Percentiles rank a stretch among this genome's conserved stretches.
Evolutionary conservation across 306 rosid genomes (phyloP).

Genomic region (Cucurbita pepo): DNA sequence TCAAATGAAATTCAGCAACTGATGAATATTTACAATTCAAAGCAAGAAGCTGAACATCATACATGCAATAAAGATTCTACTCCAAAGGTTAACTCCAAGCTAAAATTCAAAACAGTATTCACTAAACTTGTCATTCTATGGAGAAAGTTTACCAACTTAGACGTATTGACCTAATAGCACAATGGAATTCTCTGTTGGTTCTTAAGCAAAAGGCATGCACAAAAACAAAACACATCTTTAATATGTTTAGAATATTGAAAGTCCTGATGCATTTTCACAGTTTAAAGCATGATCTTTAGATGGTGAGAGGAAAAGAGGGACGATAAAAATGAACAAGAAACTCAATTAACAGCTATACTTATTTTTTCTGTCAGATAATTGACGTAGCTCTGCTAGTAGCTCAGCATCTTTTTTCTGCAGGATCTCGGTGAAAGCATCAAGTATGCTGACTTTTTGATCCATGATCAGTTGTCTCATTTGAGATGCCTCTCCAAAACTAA

Average conservation of each 20-base stretch:
- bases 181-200: neutral
- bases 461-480: constrained; percentile 45
- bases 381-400: constrained; percentile 51
- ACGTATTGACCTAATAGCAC: neutral
- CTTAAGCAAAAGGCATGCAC: neutral
- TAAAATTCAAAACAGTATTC: neutral
- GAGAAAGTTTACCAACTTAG: neutral
- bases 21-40: neutral
- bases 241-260: neutral
- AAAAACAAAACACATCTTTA: neutral
- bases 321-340: neutral
- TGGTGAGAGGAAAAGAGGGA: neutral
- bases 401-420: constrained; percentile 33
- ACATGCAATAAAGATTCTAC: neutral
- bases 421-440: constrained; percentile 26
- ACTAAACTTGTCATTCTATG: neutral
- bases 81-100: neutral
- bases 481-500: constrained; percentile 47
- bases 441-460: constrained; percentile 35
- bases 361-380: constrained; percentile 32
- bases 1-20: neutral
- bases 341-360: constrained; percentile 30
- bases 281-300: neutral
- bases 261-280: neutral
- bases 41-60: neutral